Conservation (phyloP, 257 asterid genomes). For the Marsdenia floribunda region DNA sequence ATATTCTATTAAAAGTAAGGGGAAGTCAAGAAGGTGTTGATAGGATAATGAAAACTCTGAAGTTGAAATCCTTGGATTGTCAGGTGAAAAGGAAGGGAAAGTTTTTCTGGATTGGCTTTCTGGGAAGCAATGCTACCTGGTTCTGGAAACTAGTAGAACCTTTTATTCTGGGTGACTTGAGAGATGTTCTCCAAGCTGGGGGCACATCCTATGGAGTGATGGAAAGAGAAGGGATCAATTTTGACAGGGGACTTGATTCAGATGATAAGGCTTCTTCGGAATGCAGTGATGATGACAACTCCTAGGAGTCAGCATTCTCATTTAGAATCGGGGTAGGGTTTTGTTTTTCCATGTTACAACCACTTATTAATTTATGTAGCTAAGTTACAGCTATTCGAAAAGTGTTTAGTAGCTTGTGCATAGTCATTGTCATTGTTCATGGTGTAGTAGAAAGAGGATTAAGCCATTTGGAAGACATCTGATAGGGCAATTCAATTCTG, state of each 20-base stretch:
- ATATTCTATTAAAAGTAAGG: conserved; percentile 67
- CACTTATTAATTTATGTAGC: neutral
- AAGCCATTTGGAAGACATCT: neutral
- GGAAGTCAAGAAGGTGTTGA: conserved; percentile 51
- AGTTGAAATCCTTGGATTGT: conserved; percentile 48
- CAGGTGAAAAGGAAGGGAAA: conserved; percentile 56
- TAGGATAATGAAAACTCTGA: conserved; percentile 44
- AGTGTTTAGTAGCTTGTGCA: conserved; percentile 4
- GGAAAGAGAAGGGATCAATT: conserved; percentile 20
- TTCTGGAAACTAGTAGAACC: conserved; percentile 70
- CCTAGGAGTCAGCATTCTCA: neutral
- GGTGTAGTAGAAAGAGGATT: neutral
- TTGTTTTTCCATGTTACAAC: neutral
- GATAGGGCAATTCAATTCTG: neutral
- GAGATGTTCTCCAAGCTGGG: conserved; percentile 42
- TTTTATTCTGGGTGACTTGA: conserved; percentile 57
- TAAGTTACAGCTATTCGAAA: neutral
- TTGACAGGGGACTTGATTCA: conserved; percentile 28
- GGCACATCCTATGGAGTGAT: conserved; percentile 22
- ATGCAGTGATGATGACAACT: conserved; percentile 22
- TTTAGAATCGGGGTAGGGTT: neutral
- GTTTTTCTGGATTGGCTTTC: conserved; percentile 75
- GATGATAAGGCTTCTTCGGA: conserved; percentile 36
- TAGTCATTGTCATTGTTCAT: neutral
- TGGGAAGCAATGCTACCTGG: conserved; percentile 52